phyloP scores from a whole-genome alignment of 1,284 basidiomycete species.

The Cryptococcus depauperatus region DNA sequence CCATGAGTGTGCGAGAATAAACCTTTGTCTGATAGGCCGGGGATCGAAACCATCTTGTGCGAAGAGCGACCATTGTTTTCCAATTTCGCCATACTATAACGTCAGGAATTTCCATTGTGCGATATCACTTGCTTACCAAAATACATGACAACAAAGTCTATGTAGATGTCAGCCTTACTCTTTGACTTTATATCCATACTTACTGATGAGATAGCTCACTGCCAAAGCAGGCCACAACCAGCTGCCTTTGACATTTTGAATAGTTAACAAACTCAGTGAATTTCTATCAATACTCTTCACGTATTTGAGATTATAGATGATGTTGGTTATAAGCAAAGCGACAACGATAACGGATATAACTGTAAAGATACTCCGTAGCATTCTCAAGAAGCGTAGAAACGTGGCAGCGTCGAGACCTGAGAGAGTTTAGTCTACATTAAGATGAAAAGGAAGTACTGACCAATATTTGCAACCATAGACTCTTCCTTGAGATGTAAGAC shows the following conservation, averaged over 20 bases:
- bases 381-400: conserved; percentile 83
- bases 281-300: conserved; percentile 50
- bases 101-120: conserved; percentile 3
- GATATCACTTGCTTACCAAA: conserved; percentile 14
- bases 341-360: conserved; percentile 60
- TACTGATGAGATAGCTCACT: conserved; percentile 63
- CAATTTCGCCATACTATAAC: conserved; percentile 59
- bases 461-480: conserved; percentile 80
- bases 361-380: conserved; percentile 63
- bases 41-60: conserved; percentile 43
- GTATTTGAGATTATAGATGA: conserved; percentile 59
- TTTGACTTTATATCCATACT: conserved; percentile 13
- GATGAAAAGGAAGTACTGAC: conserved; percentile 19
- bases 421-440: neutral
- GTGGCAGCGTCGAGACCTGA: conserved; percentile 76
- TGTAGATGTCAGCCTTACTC: neutral
- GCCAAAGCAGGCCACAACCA: conserved; percentile 68
- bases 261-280: conserved; percentile 64
- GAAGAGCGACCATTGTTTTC: conserved; percentile 56
- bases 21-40: conserved; percentile 43
- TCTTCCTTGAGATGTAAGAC: conserved; percentile 75
- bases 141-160: conserved; percentile 37
- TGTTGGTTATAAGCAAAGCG: conserved; percentile 58
- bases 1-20: conserved; percentile 45
- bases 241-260: conserved; percentile 61